Evolutionary conservation across 2,329 filamentous ascomycete species (phyloP), one percentile per base, ranked within the genome.

Genomic region (Cadophora sp.): DNA sequence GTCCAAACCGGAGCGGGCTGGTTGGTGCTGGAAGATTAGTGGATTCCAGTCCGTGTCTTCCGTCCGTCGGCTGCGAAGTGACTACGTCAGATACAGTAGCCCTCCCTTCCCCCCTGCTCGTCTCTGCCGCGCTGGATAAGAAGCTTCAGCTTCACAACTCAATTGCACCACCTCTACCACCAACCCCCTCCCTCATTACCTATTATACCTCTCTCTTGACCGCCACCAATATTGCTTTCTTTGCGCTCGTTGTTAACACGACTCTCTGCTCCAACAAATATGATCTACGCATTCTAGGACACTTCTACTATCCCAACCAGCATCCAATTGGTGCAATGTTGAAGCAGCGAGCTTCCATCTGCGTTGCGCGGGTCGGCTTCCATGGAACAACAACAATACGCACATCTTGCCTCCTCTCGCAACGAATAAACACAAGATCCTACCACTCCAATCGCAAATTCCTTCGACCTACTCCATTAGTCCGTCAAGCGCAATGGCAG

Each of bases 261-360:
- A 45, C n/a, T 30, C n/a, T 59, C 33, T 24, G 20, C 45, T 30
- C 39, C 39, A n/a, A 22, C n/a, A 45, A 56, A 45, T 50, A 56
- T 56, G 71, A 62, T 62, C 8, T 16, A 43, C 20, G 24, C 30
- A 59, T 43, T 16, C 48, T 68, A 63, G 58, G 22, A 43, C 33
- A 43, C 43, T 14, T 18, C 8, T 30, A 50, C 14, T 7, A 20
- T 24, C 20, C 20, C 48, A 14, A 16, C 59, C 41, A 51, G 47
- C 33, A 48, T 55, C 66, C 67, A 48, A 22, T 20, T 70, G 59
- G 67, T 58, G 59, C 65, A 65, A 74, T 74, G 73, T 68, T 74
- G 41, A 59, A 65, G 62, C 73, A 69, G 62, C 68, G 66, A 47
- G 67, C 71, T 39, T 59, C 67, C n/a, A 50, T 62, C 68, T 69